These are phyloP conservation scores for Nakazawaea anatomiae DNA, from an alignment of 805 yeast genomes.

Conservation along the genomic window DNA sequence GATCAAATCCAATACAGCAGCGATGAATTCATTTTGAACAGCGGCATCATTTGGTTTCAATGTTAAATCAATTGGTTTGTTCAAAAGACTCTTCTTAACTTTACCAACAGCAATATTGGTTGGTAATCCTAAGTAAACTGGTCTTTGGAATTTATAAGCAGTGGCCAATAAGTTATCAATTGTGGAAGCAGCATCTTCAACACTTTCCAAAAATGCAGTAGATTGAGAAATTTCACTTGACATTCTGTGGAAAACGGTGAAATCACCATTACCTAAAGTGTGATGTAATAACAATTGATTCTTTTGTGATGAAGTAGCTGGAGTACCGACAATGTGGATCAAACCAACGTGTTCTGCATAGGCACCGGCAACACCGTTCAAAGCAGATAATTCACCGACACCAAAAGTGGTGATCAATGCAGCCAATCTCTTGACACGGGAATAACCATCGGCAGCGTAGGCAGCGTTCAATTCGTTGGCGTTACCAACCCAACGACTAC, in stretches of 20 bases:
- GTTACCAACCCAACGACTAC: constrained; percentile 85
- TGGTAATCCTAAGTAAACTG: constrained; percentile 79
- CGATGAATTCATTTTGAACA: constrained; percentile 60
- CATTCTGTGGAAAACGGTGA: constrained; percentile 75
- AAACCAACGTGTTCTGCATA: constrained; percentile 87
- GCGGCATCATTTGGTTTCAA: constrained; percentile 53
- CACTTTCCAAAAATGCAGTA: constrained; percentile 57
- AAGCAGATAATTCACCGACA: constrained; percentile 82
- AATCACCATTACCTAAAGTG: constrained; percentile 80
- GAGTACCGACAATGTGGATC: constrained; percentile 82
- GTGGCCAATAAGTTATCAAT: constrained; percentile 71
- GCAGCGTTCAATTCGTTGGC: constrained; percentile 89
- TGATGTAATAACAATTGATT: constrained; percentile 73
- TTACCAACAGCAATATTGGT: constrained; percentile 68
- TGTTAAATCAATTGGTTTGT: constrained; percentile 59
- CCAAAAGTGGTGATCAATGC: constrained; percentile 82
- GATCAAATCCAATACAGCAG: constrained; percentile 45
- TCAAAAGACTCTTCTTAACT: constrained; percentile 52
- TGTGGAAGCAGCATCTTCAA: constrained; percentile 58
- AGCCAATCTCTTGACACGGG: constrained; percentile 72
- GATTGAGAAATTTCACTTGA: constrained; percentile 66
- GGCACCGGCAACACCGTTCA: constrained; percentile 84
- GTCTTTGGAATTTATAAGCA: constrained; percentile 69
- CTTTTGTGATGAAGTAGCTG: constrained; percentile 68
- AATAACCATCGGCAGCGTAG: constrained; percentile 85